Evolutionary conservation across 2,329 filamentous ascomycete genomes (phyloP), one percentile per base, ranked within the genome.

Genomic region (Madurella fahalii): DNA sequence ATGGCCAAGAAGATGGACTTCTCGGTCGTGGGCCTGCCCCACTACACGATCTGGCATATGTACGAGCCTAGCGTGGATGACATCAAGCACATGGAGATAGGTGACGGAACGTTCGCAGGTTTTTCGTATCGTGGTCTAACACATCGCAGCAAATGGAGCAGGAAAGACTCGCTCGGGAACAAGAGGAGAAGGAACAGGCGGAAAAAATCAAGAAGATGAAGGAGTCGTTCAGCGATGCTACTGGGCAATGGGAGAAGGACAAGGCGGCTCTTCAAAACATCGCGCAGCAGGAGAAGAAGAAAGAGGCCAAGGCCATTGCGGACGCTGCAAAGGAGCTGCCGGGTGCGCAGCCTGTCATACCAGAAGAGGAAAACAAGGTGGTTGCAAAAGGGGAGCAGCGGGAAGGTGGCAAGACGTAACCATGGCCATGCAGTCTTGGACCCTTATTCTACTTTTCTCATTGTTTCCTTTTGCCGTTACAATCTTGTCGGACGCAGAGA

Each of bases 51-150:
- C 61, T 99, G 94, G 94, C 94, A 99, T 85, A 79, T 99, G 66
- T 99, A 99, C 76, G 94, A 99, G 72, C 94, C 94, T n/a, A 96
- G 90, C 65, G 89, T 96, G 15, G 94, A 99, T 67, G 94, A 99
- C 66, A 89, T 97, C 59, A 86, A 89, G 56, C 94, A 97, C 67
- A 99, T 99, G 94, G 93, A 92, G 76, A 84, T 85, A 71, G 56
- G 75, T 66, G 9, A 30, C 44, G 41, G 13, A 16, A 20, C 0
- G 18, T 5, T 4, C 16, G n/a, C 4, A n/a, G 7, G 31, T 15
- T 12, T 43, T 42, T 45, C 20, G 15, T 52, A 58, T 37, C 4
- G 25, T 20, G 54, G 62, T 64, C 58, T 64, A 47, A 64, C 17
- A 15, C 42, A 2, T 9, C 18, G 7, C 61, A 92, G 82, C 91